Conservation (phyloP, 345 rosid genomes). For the Eucalyptus urophylla region DNA sequence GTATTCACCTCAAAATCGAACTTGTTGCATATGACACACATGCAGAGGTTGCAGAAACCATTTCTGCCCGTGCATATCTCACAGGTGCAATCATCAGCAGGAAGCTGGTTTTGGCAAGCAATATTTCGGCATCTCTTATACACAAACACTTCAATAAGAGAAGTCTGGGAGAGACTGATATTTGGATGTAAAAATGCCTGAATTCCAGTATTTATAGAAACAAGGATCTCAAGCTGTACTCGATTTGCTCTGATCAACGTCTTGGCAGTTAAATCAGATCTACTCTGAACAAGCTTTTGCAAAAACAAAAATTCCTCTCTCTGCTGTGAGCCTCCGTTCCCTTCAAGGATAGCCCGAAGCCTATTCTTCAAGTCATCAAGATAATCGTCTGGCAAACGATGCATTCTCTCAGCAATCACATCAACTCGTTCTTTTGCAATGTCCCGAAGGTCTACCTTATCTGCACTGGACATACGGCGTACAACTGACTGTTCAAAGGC, state of each 20-base stretch:
- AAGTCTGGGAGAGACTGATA: conserved; percentile 74
- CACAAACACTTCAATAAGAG: conserved; percentile 78
- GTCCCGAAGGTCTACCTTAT: conserved; percentile 71
- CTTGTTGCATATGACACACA: conserved; percentile 96
- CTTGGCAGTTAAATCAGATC: conserved; percentile 74
- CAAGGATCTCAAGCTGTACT: conserved; percentile 81
- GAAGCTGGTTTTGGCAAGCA: conserved; percentile 79
- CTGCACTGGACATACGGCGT: conserved; percentile 49
- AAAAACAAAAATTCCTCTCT: conserved; percentile 67
- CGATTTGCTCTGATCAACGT: conserved; percentile 73
- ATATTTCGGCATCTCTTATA: conserved; percentile 92
- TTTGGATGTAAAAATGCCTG: conserved; percentile 88
- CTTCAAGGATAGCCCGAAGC: conserved; percentile 71
- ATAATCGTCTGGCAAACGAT: conserved; percentile 57
- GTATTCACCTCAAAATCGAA: conserved; percentile 95
- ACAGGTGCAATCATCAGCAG: conserved; percentile 87
- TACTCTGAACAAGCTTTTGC: conserved; percentile 72
- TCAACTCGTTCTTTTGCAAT: conserved; percentile 89
- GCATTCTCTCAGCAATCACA: conserved; percentile 65
- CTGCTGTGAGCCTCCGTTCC: conserved; percentile 70
- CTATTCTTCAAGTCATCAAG: conserved; percentile 73
- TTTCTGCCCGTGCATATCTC: conserved; percentile 68
- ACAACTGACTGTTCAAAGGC: conserved; percentile 58
- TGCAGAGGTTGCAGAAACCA: conserved; percentile 96
- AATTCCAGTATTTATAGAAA: conserved; percentile 80